phyloP scores from a whole-genome alignment of 192 early-diverging fungal species.

The Piromyces finnis region DNA sequence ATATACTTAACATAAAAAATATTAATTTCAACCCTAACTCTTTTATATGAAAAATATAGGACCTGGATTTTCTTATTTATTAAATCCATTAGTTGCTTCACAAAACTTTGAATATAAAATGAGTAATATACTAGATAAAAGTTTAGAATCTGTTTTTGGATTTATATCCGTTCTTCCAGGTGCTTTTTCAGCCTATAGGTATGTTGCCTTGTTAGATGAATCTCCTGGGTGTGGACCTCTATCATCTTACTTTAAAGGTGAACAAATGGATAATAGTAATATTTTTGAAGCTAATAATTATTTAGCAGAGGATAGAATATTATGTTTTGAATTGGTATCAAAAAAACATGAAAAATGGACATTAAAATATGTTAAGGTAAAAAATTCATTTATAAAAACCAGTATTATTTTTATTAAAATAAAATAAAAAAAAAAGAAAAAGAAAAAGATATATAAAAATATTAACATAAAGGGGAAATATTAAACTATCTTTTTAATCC shows the following conservation, averaged over 20 bases:
- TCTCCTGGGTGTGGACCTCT: conserved; percentile 30
- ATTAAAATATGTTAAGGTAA: conserved; percentile 46
- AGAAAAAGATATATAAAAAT: not conserved
- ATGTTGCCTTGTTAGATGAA: conserved; percentile 48
- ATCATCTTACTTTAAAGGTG: conserved; percentile 60
- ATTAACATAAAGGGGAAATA: no score
- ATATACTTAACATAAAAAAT: no score
- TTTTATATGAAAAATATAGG: not conserved
- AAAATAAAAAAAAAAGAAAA: not conserved
- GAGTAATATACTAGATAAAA: conserved; percentile 60
- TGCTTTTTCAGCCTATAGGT: conserved; percentile 67
- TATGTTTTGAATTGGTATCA: conserved; percentile 60
- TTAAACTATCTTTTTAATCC: no score
- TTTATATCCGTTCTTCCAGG: conserved; percentile 88
- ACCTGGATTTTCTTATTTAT: conserved; percentile 23
- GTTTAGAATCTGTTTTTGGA: conserved; percentile 75
- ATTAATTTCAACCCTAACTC: no score
- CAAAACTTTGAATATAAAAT: conserved; percentile 72
- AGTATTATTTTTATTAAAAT: no score
- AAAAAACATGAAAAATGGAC: conserved; percentile 49
- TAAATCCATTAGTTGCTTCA: conserved; percentile 56
- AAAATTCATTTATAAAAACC: not conserved
- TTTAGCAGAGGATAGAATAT: conserved; percentile 53
- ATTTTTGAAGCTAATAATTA: conserved; percentile 32
- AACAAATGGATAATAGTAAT: conserved; percentile 28